Base-by-base conservation (phyloP, 1,284 basidiomycete genomes). In the Pterulicium gracile region DNA sequence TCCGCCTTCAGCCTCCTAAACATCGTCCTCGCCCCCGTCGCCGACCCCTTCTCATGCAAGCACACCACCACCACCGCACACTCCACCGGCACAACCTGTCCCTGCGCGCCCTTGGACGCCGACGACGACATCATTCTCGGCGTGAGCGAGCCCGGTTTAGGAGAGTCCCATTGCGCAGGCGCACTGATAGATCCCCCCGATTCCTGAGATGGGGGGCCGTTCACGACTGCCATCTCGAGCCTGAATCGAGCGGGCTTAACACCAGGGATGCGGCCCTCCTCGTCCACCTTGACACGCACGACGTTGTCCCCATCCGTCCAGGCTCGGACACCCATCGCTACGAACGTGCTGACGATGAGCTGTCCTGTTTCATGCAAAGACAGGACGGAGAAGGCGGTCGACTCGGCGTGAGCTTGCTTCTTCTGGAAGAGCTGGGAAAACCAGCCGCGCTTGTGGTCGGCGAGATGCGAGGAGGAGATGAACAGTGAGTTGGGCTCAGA, bases 31-130 rank as follows among this genome's bases (percentile, higher is more conserved):
- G 94, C 92, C 44, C 84, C 83, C 50, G 84, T 81, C 56, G 84
- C 67, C 3, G 89, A 85, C 13, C 92, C 92, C 63, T 91, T 94
- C 69, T 95, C 92, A 54, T 91, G 85, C 27, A 32, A 7, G 27
- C 7, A n/a, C 10, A 32, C 27, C 27, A n/a, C 27, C 10, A 32
- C n/a, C 51, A 89, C 72, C 22, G 69, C 72, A 46, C 62, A 65
- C 18, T 55, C 46, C n/a, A 58, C 10, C n/a, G 27, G 27, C 10
- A 32, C n/a, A 7, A n/a, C n/a, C 10, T 32, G n/a, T 32, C n/a
- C n/a, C n/a, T n/a, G n/a, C n/a, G n/a, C n/a, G n/a, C n/a, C n/a
- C n/a, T n/a, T n/a, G n/a, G n/a, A n/a, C n/a, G n/a, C n/a, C n/a
- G n/a, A n/a, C 27, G 27, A 32, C 10, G 27, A 32, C 10, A 32